phyloP scores from a whole-genome alignment of 352 stramenopile species.

The Phytopythium litorale region DNA sequence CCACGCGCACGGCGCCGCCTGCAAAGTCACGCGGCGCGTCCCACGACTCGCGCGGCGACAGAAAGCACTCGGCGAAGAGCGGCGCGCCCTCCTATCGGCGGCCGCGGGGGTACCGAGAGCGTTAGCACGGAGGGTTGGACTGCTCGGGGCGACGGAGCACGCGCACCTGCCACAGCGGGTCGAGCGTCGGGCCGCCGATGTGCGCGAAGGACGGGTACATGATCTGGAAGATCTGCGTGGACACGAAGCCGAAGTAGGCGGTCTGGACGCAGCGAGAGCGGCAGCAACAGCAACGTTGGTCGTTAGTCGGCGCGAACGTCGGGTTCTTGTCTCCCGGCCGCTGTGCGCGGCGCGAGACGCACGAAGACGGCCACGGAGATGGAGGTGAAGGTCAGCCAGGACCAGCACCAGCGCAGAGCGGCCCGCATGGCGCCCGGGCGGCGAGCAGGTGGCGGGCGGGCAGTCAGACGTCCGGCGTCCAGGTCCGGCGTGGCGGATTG shows the following conservation, averaged over 20 bases:
- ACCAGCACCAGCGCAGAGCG: slow-evolving; percentile 17
- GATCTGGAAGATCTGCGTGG: slow-evolving; percentile 61
- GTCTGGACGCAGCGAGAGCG: slow-evolving; percentile 17
- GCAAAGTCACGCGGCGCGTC: slow-evolving; percentile 34
- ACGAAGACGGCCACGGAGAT: slow-evolving; percentile 60
- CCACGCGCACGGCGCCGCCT: slow-evolving; percentile 32
- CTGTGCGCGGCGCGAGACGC: slow-evolving; percentile 15
- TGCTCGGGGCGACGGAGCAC: not conserved
- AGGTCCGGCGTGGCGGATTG: not conserved
- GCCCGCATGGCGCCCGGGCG: slow-evolving; percentile 16
- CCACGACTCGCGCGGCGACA: slow-evolving; percentile 50
- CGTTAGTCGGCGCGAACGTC: too few relatives aligned
- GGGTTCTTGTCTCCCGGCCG: not conserved
- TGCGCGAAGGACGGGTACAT: slow-evolving; percentile 64
- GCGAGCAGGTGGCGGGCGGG: not conserved
- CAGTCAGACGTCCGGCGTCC: not conserved
- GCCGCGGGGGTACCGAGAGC: too few relatives aligned
- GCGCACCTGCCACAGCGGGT: slow-evolving; percentile 58
- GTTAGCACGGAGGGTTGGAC: too few relatives aligned
- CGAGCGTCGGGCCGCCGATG: slow-evolving; percentile 37
- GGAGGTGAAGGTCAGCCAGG: slow-evolving; percentile 55
- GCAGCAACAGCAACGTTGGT: not conserved
- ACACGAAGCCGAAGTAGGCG: slow-evolving; percentile 54
- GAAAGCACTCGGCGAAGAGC: slow-evolving; percentile 52
- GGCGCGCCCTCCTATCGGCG: slow-evolving; percentile 35